Percentiles rank a stretch among this genome's conserved stretches.
phyloP scores from a whole-genome alignment of 2,329 filamentous ascomycete species.

The Magnaporthiopsis poae region DNA sequence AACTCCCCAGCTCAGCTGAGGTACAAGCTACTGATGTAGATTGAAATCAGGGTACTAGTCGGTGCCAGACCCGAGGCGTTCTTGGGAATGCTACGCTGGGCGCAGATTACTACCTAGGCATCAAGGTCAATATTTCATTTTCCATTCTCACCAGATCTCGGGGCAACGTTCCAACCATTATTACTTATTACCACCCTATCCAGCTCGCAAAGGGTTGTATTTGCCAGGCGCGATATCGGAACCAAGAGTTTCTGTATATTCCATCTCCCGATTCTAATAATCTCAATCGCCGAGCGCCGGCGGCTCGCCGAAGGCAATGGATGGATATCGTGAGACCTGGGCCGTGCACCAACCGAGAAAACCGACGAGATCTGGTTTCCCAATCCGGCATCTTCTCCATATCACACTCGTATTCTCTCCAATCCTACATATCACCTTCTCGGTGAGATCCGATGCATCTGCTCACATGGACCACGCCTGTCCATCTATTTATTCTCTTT shows the following conservation, averaged over 20 bases:
- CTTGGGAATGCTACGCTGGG: not conserved
- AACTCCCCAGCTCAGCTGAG: not conserved
- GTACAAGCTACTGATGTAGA: not conserved
- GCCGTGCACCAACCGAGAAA: not conserved
- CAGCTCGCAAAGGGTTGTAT: not conserved
- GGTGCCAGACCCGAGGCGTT: not conserved
- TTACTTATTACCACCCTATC: not conserved
- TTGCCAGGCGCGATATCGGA: not conserved
- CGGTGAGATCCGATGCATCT: not conserved
- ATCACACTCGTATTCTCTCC: not conserved
- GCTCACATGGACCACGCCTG: not conserved
- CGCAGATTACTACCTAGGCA: too few relatives aligned
- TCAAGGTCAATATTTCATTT: too few relatives aligned
- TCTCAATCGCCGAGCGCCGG: not conserved
- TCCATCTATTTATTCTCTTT: not conserved
- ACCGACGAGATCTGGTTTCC: not conserved
- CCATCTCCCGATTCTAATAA: not conserved
- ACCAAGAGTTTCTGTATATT: not conserved
- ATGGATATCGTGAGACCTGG: not conserved
- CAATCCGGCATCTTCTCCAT: not conserved
- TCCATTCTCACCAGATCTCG: too few relatives aligned
- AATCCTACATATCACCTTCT: too few relatives aligned
- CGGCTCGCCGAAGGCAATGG: not conserved
- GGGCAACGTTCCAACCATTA: not conserved
- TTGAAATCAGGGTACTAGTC: not conserved